Evolutionary conservation across 2,329 filamentous ascomycete species (phyloP), one percentile per base, ranked within the genome.

Genomic region (Ophiostoma novo-ulmi): DNA sequence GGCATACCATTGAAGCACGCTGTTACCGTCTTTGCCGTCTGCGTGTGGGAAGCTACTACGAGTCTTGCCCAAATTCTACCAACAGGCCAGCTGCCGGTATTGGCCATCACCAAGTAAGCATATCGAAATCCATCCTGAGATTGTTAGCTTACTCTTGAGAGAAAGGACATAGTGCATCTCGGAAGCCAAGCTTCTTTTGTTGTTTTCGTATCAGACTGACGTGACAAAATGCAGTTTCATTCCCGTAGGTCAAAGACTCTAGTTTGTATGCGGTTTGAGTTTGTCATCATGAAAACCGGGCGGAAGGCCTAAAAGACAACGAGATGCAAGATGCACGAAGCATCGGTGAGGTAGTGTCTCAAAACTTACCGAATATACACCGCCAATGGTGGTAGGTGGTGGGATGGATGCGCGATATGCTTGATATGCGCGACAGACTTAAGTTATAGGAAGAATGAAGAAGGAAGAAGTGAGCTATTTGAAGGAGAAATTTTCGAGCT

Each of bases 231-330:
- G 81, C 88, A 81, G 89, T 94, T 94, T 94, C 91, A 94, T 90
- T 86, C 88, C 85, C 80, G 79, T 80, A 84, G 90, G 89, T 96
- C 92, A 95, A 95, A 96, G 92, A 96, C 92, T 96, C 92, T 96
- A 96, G 91, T 94, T 94, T 89, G 91, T 94, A 93, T 89, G 89
- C 87, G 90, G 91, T 93, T 89, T 86, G 85, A 83, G 84, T 80
- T 82, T 93, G 89, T 94, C 92, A 94, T 94, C 92, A 93, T 80
- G 81, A 81, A 83, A 66, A 71, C 38, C 6, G 36, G 63, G 36
- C 63, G 35, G 14, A 5, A 38, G 20, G 36, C 63, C 63, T 48
- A 70, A 78, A 75, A 63, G 58, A 63, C 22, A 31, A 48, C 44
- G 44, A 48, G 44, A 48, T 48, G 44, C 52, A 73, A 73, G 75